Evolutionary conservation across 176 grass and related monocot species (phyloP).

Genomic region (Paspalum vaginatum): DNA sequence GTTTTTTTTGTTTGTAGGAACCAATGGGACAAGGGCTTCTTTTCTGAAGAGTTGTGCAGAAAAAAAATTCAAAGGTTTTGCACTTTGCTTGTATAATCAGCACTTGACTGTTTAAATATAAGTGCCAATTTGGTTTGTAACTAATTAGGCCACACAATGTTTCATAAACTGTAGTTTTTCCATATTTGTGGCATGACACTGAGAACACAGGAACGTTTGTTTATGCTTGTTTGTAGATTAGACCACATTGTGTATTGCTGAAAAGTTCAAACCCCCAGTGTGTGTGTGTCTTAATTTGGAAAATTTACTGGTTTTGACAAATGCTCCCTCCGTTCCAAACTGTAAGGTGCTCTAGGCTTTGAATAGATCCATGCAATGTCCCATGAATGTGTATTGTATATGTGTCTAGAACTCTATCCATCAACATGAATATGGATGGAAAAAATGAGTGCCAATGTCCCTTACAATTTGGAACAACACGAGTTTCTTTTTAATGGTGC

Average conservation of each 20-base stretch:
- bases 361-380: no score
- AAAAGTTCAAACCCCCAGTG: neutral
- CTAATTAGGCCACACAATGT: neutral
- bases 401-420: no score
- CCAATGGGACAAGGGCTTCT: slow-evolving; percentile 8
- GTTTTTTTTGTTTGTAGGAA: slow-evolving; percentile 9
- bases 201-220: neutral
- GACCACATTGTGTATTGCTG: neutral
- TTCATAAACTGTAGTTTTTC: neutral
- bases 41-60: neutral
- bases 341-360: no score
- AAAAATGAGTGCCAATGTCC: no score
- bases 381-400: no score
- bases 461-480: no score
- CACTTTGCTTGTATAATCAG: slow-evolving; percentile 23
- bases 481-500: neutral
- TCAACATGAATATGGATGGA: no score
- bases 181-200: neutral
- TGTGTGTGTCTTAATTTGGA: neutral
- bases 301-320: neutral
- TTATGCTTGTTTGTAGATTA: neutral
- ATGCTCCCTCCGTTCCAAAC: no score
- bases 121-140: neutral
- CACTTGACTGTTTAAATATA: slow-evolving; percentile 18
- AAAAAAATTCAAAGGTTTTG: slow-evolving; percentile 42